Percentiles rank a stretch among this genome's conserved stretches.
phyloP scores from a whole-genome alignment of 371 early-diverging fungal species.

The Mucor lusitanicus region DNA sequence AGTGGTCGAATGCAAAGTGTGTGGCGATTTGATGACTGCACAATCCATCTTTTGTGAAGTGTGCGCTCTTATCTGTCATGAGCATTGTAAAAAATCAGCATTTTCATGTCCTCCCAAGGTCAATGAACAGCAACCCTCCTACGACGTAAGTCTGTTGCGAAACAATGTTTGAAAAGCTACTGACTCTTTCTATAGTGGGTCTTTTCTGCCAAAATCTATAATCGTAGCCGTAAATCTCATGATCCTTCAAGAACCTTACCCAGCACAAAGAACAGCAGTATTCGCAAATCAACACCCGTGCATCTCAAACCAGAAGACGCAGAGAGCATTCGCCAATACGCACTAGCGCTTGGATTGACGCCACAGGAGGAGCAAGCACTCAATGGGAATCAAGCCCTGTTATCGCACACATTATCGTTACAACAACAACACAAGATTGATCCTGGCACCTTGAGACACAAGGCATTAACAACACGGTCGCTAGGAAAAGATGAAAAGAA shows the following conservation, averaged over 20 bases:
- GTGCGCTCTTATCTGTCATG: constrained; percentile 46
- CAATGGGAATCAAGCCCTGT: constrained; percentile 38
- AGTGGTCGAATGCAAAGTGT: constrained; percentile 49
- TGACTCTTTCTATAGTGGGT: constrained; percentile 7
- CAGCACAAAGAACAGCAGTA: constrained; percentile 20
- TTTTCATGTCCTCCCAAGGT: constrained; percentile 53
- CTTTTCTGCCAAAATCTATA: constrained; percentile 27
- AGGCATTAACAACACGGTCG: constrained; percentile 6
- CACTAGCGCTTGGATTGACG: constrained; percentile 39
- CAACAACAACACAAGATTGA: constrained; percentile 24
- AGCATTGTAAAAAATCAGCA: constrained; percentile 39
- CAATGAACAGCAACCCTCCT: constrained; percentile 51
- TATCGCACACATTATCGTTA: constrained; percentile 40
- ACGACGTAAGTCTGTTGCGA: constrained; percentile 31
- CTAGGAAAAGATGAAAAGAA: constrained; percentile 17
- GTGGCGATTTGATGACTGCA: constrained; percentile 30
- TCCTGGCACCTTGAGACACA: constrained; percentile 16
- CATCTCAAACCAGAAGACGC: constrained; percentile 28
- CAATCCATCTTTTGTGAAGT: constrained; percentile 45
- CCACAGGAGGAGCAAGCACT: constrained; percentile 42
- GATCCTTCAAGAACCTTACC: not conserved
- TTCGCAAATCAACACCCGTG: constrained; percentile 19
- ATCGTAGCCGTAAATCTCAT: constrained; percentile 16
- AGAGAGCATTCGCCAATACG: constrained; percentile 40
- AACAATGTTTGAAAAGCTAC: not conserved